Conservation (phyloP, 1,139 yeast species). For the Pichia sp. region DNA sequence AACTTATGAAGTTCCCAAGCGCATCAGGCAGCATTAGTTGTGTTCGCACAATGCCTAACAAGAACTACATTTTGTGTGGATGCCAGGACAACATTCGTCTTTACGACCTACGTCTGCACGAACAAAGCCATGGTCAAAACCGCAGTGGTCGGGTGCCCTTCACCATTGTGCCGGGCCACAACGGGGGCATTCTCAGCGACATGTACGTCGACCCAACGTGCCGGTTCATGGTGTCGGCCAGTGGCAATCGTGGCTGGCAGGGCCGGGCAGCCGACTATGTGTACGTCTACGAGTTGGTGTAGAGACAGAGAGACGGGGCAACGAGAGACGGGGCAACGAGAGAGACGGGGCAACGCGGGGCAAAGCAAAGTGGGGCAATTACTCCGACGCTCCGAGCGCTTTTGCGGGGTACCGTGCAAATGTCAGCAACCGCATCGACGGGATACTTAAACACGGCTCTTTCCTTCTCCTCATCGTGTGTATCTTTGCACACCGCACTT, state of each 20-base stretch:
- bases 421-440: no score
- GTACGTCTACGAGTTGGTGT: constrained; percentile 63
- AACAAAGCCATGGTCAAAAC: constrained; percentile 32
- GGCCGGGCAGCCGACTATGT: constrained; percentile 74
- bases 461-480: no score
- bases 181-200: constrained; percentile 51
- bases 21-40: constrained; percentile 91
- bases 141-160: constrained; percentile 46
- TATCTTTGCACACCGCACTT: no score
- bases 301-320: not conserved
- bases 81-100: constrained; percentile 85
- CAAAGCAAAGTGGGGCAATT: no score
- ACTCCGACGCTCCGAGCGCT: not conserved
- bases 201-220: constrained; percentile 80
- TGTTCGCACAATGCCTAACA: constrained; percentile 75
- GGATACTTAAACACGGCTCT: no score
- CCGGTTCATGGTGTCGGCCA: constrained; percentile 79
- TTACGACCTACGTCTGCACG: constrained; percentile 62
- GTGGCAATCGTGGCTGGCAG: constrained; percentile 97
- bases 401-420: not conserved
- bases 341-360: no score
- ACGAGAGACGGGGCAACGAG: no score
- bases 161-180: constrained; percentile 59
- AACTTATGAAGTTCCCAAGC: constrained; percentile 67
- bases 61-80: constrained; percentile 74